phyloP scores from a whole-genome alignment of 495 filamentous ascomycete species.

The Pyrenula aspistea region DNA sequence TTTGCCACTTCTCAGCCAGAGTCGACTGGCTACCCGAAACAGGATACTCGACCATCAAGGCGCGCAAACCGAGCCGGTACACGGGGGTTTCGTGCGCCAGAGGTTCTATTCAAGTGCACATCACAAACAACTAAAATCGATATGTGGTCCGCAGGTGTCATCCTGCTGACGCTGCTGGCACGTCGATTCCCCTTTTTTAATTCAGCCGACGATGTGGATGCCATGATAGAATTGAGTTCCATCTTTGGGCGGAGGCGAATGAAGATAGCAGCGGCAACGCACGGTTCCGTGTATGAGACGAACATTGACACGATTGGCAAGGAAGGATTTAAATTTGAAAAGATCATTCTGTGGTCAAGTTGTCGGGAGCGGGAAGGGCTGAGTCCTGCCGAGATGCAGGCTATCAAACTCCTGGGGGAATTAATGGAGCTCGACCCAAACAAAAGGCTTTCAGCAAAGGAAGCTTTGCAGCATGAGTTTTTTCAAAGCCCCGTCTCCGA shows the following conservation, averaged over 20 bases:
- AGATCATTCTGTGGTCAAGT: constrained; percentile 86
- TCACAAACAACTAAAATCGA: constrained; percentile 93
- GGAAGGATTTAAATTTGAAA: constrained; percentile 74
- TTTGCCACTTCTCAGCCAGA: constrained; percentile 12
- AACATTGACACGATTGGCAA: constrained; percentile 82
- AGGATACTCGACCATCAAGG: constrained; percentile 74
- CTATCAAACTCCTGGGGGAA: constrained; percentile 48
- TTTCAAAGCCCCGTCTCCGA: constrained; percentile 35
- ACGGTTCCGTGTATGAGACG: constrained; percentile 80
- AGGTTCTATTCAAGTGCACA: constrained; percentile 96
- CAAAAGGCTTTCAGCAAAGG: constrained; percentile 41
- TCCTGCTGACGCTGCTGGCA: constrained; percentile 80
- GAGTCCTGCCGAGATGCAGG: constrained; percentile 35
- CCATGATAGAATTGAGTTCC: constrained; percentile 90
- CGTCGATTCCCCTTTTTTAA: constrained; percentile 97
- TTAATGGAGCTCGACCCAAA: constrained; percentile 48
- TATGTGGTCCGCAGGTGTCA: constrained; percentile 92
- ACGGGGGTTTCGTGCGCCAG: constrained; percentile 86
- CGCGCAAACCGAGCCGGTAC: constrained; percentile 95
- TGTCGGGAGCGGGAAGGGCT: constrained; percentile 27
- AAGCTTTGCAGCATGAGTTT: constrained; percentile 53
- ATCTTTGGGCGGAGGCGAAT: constrained; percentile 83
- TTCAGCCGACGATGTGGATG: constrained; percentile 89
- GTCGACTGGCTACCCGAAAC: constrained; percentile 66
- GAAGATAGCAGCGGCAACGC: constrained; percentile 67